Evolutionary conservation across 768 basidiomycete genomes (phyloP), one percentile per base, ranked within the genome.

Genomic region (Hortiboletus campestris): DNA sequence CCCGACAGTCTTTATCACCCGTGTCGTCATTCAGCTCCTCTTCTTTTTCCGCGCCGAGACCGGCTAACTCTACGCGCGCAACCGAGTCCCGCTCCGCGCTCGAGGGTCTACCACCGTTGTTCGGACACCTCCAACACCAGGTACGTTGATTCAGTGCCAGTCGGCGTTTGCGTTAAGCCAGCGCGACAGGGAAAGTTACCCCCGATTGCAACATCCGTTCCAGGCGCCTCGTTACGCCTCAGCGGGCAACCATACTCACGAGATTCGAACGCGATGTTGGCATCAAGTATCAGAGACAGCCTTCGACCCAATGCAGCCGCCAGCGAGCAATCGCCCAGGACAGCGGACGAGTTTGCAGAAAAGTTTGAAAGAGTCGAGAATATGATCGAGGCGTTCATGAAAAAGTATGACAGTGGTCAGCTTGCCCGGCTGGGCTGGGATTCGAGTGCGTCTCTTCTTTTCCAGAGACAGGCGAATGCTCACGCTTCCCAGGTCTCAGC

Each of bases 401-500:
- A 53, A 38, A 58, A 50, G 38, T 60, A 64, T 20, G 50, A 63
- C 13, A 49, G 44, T 16, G 70, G 70, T 12, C 53, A 53, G 36
- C 58, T 72, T 11, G 51, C 12, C 28, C 38, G 22, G 4, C 51
- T 72, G 6, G 71, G 70, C 13, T 71, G 67, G 69, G 67, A 63
- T 45, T 43, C 59, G 17, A 63, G 69, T 72, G 17, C 49, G 64
- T 55, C 20, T 2, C 28, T 13, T 22, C 34, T 46, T 36, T 17
- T 2, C 38, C n/a, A 8, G 2, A n/a, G 22, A 9, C 6, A 19
- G 28, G 4, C 12, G 43, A 25, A 16, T 31, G 22, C 43, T 65
- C 14, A 65, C n/a, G 6, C n/a, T 19, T n/a, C 32, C 12, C 28
- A 67, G 57, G 40, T 51, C 42, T 46, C 19, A 13, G 25, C 38